A percentile compares a stretch with the other conserved stretches of the same genome.
These are phyloP conservation scores for Ashbya aceris DNA, from an alignment of 1,139 yeast species.

Conservation along the genomic window DNA sequence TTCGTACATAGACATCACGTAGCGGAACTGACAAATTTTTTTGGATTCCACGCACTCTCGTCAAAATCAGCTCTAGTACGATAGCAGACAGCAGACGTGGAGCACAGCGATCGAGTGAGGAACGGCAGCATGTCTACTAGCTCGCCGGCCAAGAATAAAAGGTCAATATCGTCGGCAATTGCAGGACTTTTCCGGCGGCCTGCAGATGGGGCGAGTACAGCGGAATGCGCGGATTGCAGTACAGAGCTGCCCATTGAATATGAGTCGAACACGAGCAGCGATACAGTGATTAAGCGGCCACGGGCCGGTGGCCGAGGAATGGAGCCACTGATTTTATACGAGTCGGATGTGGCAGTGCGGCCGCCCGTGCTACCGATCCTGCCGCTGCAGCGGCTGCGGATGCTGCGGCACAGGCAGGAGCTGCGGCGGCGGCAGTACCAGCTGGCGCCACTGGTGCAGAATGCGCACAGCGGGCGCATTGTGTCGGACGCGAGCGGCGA, in stretches of 20 bases:
- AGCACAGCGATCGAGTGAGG: not conserved
- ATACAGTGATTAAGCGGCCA: slow-evolving; percentile 5
- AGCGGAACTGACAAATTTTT: not conserved
- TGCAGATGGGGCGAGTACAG: slow-evolving; percentile 2
- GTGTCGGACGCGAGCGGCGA: not conserved
- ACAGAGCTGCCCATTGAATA: not conserved
- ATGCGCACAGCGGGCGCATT: not conserved
- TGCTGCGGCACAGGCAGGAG: slow-evolving; percentile 23
- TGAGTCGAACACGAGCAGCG: slow-evolving; percentile 8
- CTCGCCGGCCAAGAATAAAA: slow-evolving; percentile 7
- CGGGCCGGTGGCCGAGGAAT: slow-evolving; percentile 1
- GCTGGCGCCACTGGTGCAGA: slow-evolving; percentile 2
- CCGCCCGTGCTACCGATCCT: slow-evolving; percentile 27
- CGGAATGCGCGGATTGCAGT: not conserved
- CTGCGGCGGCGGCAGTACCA: slow-evolving; percentile 9
- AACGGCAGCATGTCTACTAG: slow-evolving; percentile 2
- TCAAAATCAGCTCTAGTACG: not conserved
- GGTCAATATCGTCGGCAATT: slow-evolving; percentile 23
- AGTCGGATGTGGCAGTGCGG: slow-evolving; percentile 12
- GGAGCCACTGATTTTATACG: slow-evolving; percentile 10
- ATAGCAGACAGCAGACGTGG: not conserved
- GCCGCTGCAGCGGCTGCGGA: slow-evolving; percentile 24
- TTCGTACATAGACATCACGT: not conserved
- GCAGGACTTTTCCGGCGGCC: slow-evolving; percentile 16
- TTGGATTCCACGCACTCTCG: not conserved